Percentiles rank a stretch among this genome's conserved stretches.
These are phyloP conservation scores for Canariomyces notabilis DNA, from an alignment of 2,329 filamentous ascomycete genomes.

Conservation along the genomic window DNA sequence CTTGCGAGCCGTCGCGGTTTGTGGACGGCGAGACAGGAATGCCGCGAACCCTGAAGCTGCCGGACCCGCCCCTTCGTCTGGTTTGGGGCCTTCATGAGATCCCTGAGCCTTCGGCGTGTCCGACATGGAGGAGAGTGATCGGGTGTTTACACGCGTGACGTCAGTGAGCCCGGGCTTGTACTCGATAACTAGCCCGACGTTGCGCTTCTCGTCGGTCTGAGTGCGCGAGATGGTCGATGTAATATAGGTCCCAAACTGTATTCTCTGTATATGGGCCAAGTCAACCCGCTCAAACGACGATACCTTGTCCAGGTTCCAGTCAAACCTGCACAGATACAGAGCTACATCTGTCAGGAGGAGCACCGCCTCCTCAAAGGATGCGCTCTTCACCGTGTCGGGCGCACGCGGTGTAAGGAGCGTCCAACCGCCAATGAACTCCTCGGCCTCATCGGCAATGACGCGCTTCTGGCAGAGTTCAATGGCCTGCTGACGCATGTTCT, in stretches of 20 bases:
- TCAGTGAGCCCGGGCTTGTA: constrained; percentile 70
- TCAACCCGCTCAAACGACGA: constrained; percentile 84
- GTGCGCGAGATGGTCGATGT: constrained; percentile 76
- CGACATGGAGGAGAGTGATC: constrained; percentile 61
- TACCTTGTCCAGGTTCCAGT: constrained; percentile 94
- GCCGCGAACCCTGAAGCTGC: constrained; percentile 34
- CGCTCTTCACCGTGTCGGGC: constrained; percentile 62
- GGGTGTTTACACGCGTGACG: constrained; percentile 75
- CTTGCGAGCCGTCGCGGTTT: constrained; percentile 31
- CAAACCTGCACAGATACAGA: constrained; percentile 83
- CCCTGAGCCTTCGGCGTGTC: constrained; percentile 29
- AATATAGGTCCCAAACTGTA: constrained; percentile 83
- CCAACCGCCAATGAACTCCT: constrained; percentile 87
- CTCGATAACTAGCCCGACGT: constrained; percentile 76
- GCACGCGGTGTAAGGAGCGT: constrained; percentile 72
- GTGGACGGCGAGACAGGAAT: constrained; percentile 38
- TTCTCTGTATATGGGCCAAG: constrained; percentile 63
- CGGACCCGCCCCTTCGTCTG: background rate
- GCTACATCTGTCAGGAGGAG: constrained; percentile 80
- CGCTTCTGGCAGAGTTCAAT: constrained; percentile 86
- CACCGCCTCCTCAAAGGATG: constrained; percentile 83
- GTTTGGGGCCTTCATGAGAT: constrained; percentile 19
- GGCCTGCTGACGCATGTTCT: constrained; percentile 78
- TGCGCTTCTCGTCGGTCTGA: constrained; percentile 71
- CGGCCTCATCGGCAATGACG: constrained; percentile 74